Conservation (phyloP, 1,284 basidiomycete species). For the Anthracocystis setariae region DNA sequence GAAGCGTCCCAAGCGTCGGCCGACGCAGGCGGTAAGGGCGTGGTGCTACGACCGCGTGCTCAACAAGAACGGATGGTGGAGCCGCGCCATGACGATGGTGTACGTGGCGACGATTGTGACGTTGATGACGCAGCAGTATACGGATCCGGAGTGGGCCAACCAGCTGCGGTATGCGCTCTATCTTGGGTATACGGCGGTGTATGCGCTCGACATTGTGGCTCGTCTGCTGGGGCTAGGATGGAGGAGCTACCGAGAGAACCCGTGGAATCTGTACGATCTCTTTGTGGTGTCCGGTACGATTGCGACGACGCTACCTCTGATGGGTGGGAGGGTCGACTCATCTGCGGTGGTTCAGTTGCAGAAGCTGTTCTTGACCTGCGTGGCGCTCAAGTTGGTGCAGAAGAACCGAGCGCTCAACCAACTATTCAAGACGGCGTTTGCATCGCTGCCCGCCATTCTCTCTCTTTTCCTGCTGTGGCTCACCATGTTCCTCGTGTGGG, state of each 20-base stretch:
- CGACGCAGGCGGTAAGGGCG: conserved; percentile 73
- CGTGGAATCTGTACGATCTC: conserved; percentile 87
- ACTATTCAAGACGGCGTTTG: conserved; percentile 92
- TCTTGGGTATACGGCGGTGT: conserved; percentile 78
- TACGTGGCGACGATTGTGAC: conserved; percentile 86
- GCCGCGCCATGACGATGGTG: conserved; percentile 80
- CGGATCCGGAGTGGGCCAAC: conserved; percentile 73
- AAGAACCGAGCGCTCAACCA: conserved; percentile 89
- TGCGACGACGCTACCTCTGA: conserved; percentile 78
- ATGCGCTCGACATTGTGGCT: conserved; percentile 81
- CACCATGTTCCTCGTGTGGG: conserved; percentile 90
- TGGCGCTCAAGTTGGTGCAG: conserved; percentile 94
- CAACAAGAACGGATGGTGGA: conserved; percentile 94
- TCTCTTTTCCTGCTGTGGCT: conserved; percentile 90
- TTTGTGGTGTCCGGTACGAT: conserved; percentile 84
- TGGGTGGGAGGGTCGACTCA: conserved; percentile 27
- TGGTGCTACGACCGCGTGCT: conserved; percentile 95
- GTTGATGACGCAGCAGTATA: conserved; percentile 86
- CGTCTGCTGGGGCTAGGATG: conserved; percentile 86
- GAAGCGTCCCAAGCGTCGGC: conserved; percentile 77
- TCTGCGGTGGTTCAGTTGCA: conserved; percentile 76
- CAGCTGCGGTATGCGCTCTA: conserved; percentile 81
- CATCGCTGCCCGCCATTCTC: conserved; percentile 86
- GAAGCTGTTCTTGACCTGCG: conserved; percentile 91
- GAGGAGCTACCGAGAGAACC: conserved; percentile 83